Evolutionary conservation across 1,139 yeast species (phyloP).

Genomic region (Candida sp.): DNA sequence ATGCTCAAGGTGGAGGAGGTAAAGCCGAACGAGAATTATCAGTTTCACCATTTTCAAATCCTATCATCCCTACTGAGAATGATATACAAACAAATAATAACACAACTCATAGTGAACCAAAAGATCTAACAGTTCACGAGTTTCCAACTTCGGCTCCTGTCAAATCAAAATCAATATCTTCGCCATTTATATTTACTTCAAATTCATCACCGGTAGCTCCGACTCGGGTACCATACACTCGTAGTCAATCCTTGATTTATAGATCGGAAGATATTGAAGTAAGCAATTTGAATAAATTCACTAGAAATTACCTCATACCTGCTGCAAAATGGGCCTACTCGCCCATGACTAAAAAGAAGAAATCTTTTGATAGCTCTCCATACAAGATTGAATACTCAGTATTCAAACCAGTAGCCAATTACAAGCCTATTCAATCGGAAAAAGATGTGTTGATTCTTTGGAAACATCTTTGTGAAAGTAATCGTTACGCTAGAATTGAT

Average conservation of each 20-base stretch:
- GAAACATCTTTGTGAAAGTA: constrained; percentile 8
- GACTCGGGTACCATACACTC: neutral
- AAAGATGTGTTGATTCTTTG: constrained; percentile 15
- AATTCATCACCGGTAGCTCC: neutral
- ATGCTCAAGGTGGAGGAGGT: neutral
- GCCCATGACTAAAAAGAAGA: constrained; percentile 12
- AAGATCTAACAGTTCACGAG: neutral
- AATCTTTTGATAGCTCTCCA: neutral
- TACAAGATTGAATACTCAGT: constrained; percentile 26
- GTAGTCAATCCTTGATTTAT: constrained; percentile 11
- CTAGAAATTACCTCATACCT: constrained; percentile 22
- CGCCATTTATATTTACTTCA: neutral
- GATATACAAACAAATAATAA: neutral
- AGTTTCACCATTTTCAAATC: neutral
- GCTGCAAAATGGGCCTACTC: constrained; percentile 26
- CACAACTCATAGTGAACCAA: neutral
- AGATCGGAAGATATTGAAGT: constrained; percentile 8
- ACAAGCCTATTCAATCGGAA: constrained; percentile 14
- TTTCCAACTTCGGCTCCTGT: constrained; percentile 4
- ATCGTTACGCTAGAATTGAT: constrained; percentile 7
- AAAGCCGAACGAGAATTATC: neutral
- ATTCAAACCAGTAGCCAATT: constrained; percentile 16
- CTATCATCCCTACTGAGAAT: neutral
- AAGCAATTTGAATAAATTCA: constrained; percentile 16
- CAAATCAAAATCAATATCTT: constrained; percentile 1